Evolutionary conservation across 2,329 filamentous ascomycete species (phyloP), one percentile per base, ranked within the genome.

Genomic region (Fusarium phyllophilum): DNA sequence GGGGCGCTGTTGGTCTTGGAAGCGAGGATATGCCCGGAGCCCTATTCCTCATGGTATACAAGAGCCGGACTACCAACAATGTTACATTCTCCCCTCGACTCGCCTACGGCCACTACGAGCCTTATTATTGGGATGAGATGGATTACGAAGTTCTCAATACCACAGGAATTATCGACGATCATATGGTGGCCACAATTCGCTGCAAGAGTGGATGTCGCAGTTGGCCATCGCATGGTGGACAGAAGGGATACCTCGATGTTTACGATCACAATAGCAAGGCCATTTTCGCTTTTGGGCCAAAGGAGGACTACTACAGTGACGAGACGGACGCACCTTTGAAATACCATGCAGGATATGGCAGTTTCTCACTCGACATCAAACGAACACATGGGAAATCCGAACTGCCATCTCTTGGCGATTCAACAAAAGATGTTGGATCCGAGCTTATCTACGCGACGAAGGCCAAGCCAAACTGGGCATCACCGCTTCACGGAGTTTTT

Each of bases 21-120:
- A 84, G 82, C 63, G 74, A 84, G 52, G 84, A 85, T 74, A 89
- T 89, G 85, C 80, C 82, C 7, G 84, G 86, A 56, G 82, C 88
- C 13, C 82, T 90, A 31, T 86, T 89, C 65, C 84, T 90, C 49
- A 84, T 90, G 76, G 80, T 86, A n/a, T 90, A 91, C 81, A 80
- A 83, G 51, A 85, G 85, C 63, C 78, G 80, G 9, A 81, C 81
- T 11, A 84, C 83, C 60, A 79, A 84, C 59, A 87, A 87, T 71
- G 84, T 90, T 63, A 90, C 88, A 33, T 83, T 91, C 64, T 90
- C 87, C 33, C 87, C 89, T 5, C 88, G 89, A 57, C 77, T 87
- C 38, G 82, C 85, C 41, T 81, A 83, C 58, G 86, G 85, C 49
- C 82, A 89, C 73, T 84, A 83, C 73, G 89, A 91, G 77, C 89